Evolutionary conservation across 208 protist genomes (phyloP), one percentile per base, ranked within the genome.

Genomic region (Crithidia mellificae): DNA sequence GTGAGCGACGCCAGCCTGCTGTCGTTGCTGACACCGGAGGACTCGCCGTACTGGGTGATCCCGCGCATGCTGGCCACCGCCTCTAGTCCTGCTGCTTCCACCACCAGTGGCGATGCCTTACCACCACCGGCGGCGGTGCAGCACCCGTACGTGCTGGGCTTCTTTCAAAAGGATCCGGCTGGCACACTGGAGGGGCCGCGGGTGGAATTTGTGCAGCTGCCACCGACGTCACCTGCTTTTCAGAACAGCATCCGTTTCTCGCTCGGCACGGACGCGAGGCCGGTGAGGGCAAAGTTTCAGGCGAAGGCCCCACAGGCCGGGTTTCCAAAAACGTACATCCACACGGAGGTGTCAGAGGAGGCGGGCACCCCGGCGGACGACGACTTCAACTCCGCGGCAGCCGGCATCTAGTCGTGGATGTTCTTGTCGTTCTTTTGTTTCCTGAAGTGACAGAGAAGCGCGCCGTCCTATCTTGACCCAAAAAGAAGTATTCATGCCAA

Each of bases 11-110:
- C 70, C 22, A 76, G 75, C 15, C 74, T 88, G 50, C 46, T 82
- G 22, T 86, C 52, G 62, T 55, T 61, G 2, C 76, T 88, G 47
- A 84, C 54, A 2, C 85, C 83, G 12, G 70, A 81, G 51, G 46
- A 76, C 20, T 83, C 80, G 22, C 85, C 85, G 9, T 90, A 89
- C 56, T 61, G 85, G 53, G 56, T 93, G 29, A 55, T 90, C 7
- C 87, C 87, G 4, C 82, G 82, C 27, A 58, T 91, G 9, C 66
- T 90, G 34, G 49, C 67, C 36, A 44, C 25, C 54, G 44, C 38
- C 9, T 2, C 55, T 20, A 27, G 19, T 41, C 36, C 50, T 11
- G 22, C 39, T 25, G 8, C 27, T 46, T 46, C 41, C 2, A 15
- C 30, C 19, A 34, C 32, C 27, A n/a, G 6, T 2, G 50, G 19